These are phyloP conservation scores for Erysimum pusillum DNA, from an alignment of 441 rosid genomes.

Conservation along the genomic window DNA sequence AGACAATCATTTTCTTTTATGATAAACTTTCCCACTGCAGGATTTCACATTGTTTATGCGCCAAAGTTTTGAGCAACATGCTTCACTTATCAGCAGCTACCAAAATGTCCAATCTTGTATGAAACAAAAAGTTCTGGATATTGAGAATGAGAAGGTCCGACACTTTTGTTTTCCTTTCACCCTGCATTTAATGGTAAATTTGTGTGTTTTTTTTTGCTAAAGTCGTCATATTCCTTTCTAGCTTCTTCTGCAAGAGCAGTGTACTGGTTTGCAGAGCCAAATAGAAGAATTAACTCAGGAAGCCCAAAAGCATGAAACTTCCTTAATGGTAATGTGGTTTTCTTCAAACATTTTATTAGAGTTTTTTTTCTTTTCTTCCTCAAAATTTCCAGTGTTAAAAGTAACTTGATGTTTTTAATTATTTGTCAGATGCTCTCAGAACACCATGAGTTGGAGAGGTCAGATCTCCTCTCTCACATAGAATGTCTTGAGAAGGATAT, in stretches of 20 bases:
- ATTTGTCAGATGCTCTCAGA: slow-evolving; percentile 63
- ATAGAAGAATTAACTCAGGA: slow-evolving; percentile 57
- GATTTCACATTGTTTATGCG: slow-evolving; percentile 61
- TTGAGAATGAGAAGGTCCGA: slow-evolving; percentile 79
- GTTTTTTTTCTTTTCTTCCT: slow-evolving; percentile 11
- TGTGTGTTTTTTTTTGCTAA: background rate
- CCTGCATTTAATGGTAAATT: slow-evolving; percentile 22
- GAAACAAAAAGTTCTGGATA: slow-evolving; percentile 59
- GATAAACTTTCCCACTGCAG: slow-evolving; percentile 51
- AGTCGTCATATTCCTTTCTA: slow-evolving; percentile 45
- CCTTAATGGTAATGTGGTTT: slow-evolving; percentile 51
- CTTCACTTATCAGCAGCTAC: slow-evolving; percentile 52
- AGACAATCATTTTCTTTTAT: slow-evolving; percentile 25
- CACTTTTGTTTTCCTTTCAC: slow-evolving; percentile 3
- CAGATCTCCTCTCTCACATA: slow-evolving; percentile 63
- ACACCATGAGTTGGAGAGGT: slow-evolving; percentile 65
- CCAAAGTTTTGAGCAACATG: slow-evolving; percentile 62
- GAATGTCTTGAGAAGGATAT: slow-evolving; percentile 80
- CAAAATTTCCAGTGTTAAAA: slow-evolving; percentile 19
- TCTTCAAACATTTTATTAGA: background rate
- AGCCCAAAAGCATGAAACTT: slow-evolving; percentile 60
- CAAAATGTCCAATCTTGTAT: slow-evolving; percentile 52
- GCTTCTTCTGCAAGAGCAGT: slow-evolving; percentile 59
- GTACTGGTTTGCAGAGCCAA: slow-evolving; percentile 62
- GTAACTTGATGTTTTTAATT: slow-evolving; percentile 36